Evolutionary conservation across 345 rosid species (phyloP), one percentile per base, ranked within the genome.

Genomic region (Eucalyptus curtisii): DNA sequence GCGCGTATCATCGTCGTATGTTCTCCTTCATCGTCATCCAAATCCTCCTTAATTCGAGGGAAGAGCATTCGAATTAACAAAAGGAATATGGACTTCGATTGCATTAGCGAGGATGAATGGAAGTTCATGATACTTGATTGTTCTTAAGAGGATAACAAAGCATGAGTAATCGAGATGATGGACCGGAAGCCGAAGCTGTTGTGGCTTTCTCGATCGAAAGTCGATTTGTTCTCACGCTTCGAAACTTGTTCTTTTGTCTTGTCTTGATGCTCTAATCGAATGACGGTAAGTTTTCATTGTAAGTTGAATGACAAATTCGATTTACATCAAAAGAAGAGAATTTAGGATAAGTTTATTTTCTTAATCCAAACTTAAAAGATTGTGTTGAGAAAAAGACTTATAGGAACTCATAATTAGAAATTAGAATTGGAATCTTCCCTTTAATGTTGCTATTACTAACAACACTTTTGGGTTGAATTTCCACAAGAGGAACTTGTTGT

Each of bases 171-270:
- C 3, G 8, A 37, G 8, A 76, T 37, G 9, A 44, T 3, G 1
- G 24, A 37, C 0, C 3, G 15, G 3, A 1, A 20, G 15, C 0
- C 9, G 13, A 20, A 76, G 2, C 0, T 22, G 1, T 40, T 2
- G 47, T 6, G 11, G 1, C 11, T 71, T 33, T 71, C 37, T 71
- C 0, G 3, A 37, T 3, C 37, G 14, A 33, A 71, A 71, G 81
- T 37, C 0, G 82, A 37, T 76, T 12, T 19, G 12, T 71, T 20
- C 0, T 71, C 15, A 71, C 20, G 42, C 0, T 4, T 37, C 0
- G 3, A 2, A 17, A 2, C 2, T 20, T 6, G 3, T 22, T 20
- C 12, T 37, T 71, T 19, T 10, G 31, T 30, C 2, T 64, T 1
- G 12, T 37, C 7, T 37, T 1, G 1, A 12, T 76, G 82, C 8